Percentiles rank a stretch among this genome's conserved stretches.
Evolutionary conservation across 1,139 yeast species (phyloP).

Genomic region (Zygosaccharomyces sapae): DNA sequence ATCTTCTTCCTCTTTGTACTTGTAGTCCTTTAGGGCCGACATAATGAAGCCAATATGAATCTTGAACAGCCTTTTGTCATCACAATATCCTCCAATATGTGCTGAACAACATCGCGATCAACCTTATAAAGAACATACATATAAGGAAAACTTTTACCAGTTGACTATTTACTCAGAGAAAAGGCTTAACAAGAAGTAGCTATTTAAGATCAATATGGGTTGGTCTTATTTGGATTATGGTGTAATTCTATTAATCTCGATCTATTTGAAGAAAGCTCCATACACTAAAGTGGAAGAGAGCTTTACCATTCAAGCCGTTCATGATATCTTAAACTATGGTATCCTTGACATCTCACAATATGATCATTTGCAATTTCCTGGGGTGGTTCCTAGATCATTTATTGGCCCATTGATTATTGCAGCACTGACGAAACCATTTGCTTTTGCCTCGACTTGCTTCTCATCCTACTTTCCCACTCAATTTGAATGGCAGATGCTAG

Average conservation of each 20-base stretch:
- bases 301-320: conserved; percentile 84
- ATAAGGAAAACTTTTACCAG: not conserved
- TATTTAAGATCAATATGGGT: conserved; percentile 14
- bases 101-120: not conserved
- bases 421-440: conserved; percentile 39
- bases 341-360: conserved; percentile 44
- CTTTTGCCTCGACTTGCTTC: conserved; percentile 18
- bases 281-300: conserved; percentile 93
- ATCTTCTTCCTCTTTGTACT: conserved; percentile 33
- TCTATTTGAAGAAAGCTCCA: conserved; percentile 59
- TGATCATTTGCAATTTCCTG: conserved; percentile 80
- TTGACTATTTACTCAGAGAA: not conserved
- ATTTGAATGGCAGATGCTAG: conserved; percentile 45
- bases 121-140: not conserved
- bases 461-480: conserved; percentile 33
- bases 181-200: not conserved
- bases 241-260: conserved; percentile 38
- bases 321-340: conserved; percentile 73
- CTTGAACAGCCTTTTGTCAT: not conserved
- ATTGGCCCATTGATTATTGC: conserved; percentile 66
- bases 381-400: conserved; percentile 85
- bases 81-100: not conserved
- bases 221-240: conserved; percentile 30
- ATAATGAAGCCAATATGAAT: conserved; percentile 9
- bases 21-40: conserved; percentile 33